phyloP scores from a whole-genome alignment of 176 grass and related monocot genomes.

The Oryza meyeriana region DNA sequence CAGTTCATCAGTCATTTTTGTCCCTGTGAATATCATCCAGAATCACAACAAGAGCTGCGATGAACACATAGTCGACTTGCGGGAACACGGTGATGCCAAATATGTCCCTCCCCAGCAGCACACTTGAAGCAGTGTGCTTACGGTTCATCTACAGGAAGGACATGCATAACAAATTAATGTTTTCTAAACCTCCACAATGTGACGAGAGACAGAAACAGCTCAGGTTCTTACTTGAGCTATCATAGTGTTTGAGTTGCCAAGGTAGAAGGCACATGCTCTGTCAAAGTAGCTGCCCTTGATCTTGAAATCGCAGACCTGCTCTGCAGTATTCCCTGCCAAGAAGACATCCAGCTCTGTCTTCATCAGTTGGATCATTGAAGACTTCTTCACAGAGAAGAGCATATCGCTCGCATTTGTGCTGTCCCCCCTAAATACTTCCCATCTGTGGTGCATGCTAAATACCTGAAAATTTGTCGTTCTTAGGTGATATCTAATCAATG shows the following conservation, averaged over 20 bases:
- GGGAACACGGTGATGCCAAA: constrained; percentile 58
- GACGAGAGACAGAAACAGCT: not conserved
- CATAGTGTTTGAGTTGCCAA: constrained; percentile 40
- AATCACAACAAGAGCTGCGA: constrained; percentile 61
- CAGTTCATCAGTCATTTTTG: not conserved
- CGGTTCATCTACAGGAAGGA: constrained; percentile 50
- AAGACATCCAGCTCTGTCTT: constrained; percentile 70
- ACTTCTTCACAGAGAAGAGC: constrained; percentile 57
- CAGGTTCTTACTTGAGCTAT: constrained; percentile 51
- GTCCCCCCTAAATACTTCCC: constrained; percentile 67
- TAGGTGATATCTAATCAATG: not conserved
- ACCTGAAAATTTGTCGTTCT: constrained; percentile 23
- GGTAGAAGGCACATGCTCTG: constrained; percentile 42
- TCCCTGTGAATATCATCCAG: constrained; percentile 67
- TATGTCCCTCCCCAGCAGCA: constrained; percentile 53
- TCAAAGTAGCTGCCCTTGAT: constrained; percentile 70
- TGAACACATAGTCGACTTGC: constrained; percentile 55
- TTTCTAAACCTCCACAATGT: not conserved
- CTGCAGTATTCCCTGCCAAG: constrained; percentile 50
- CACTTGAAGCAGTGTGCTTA: constrained; percentile 45
- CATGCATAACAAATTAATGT: not conserved
- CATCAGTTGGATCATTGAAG: constrained; percentile 50
- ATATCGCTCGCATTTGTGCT: constrained; percentile 39
- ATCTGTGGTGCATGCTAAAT: constrained; percentile 50
- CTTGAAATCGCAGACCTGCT: constrained; percentile 58